Evolutionary conservation across 192 early-diverging fungal genomes (phyloP).

Genomic region (Entomortierella beljakovae): DNA sequence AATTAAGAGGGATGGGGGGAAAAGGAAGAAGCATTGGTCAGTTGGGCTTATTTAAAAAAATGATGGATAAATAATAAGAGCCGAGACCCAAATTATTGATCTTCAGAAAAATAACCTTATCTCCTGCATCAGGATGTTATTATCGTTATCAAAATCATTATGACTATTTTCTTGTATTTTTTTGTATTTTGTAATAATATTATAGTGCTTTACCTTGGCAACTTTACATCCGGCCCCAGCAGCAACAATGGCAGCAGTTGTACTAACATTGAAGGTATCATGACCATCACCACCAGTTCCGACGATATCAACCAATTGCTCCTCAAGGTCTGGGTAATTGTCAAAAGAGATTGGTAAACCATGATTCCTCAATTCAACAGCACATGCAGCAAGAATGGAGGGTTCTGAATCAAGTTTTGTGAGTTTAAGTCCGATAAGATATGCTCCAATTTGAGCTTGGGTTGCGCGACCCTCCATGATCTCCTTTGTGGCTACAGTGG

Average conservation of each 20-base stretch:
- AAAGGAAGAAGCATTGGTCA: slow-evolving; percentile 11
- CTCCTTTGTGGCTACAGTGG: slow-evolving; percentile 66
- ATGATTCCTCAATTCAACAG: slow-evolving; percentile 76
- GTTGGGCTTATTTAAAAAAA: background rate
- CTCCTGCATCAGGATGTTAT: background rate
- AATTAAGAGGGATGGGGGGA: background rate
- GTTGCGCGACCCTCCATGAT: slow-evolving; percentile 87
- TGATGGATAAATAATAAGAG: background rate
- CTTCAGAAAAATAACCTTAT: too few relatives aligned
- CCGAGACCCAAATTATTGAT: too few relatives aligned
- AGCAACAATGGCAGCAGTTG: slow-evolving; percentile 90
- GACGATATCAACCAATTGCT: slow-evolving; percentile 87
- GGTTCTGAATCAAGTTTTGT: slow-evolving; percentile 79
- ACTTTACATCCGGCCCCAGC: slow-evolving; percentile 91
- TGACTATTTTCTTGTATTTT: slow-evolving; percentile 17
- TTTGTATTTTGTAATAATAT: background rate
- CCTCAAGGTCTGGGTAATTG: slow-evolving; percentile 53
- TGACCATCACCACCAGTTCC: slow-evolving; percentile 99
- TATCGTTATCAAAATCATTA: background rate
- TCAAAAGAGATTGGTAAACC: slow-evolving; percentile 70
- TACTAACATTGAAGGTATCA: slow-evolving; percentile 97
- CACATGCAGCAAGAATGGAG: slow-evolving; percentile 82
- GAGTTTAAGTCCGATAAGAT: slow-evolving; percentile 83
- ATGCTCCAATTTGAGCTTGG: slow-evolving; percentile 89
- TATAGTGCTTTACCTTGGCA: slow-evolving; percentile 79